A percentile compares a stretch with the other conserved stretches of the same genome.
Evolutionary conservation across 768 basidiomycete species (phyloP).

Genomic region (Lactifluus pinguis): DNA sequence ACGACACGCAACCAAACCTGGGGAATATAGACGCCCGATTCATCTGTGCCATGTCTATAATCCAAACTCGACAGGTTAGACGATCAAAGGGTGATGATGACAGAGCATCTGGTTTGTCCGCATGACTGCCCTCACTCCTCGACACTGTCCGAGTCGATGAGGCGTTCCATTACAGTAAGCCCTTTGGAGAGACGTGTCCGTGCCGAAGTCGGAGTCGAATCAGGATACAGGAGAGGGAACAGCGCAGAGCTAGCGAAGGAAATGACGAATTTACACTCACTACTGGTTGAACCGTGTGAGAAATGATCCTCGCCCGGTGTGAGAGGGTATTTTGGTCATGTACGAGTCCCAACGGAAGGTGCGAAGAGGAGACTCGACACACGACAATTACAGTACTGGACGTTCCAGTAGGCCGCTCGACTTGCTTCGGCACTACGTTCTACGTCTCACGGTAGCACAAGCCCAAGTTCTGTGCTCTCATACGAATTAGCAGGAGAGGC

Average conservation of each 20-base stretch:
- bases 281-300: too few relatives aligned
- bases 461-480: too few relatives aligned
- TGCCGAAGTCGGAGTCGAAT: neutral
- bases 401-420: too few relatives aligned
- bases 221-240: neutral
- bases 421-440: too few relatives aligned
- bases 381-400: neutral
- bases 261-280: too few relatives aligned
- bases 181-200: neutral
- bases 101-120: neutral
- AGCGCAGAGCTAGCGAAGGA: too few relatives aligned
- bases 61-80: neutral
- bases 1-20: neutral
- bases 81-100: neutral
- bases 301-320: too few relatives aligned
- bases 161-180: neutral
- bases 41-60: neutral
- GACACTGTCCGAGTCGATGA: neutral
- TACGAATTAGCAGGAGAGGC: too few relatives aligned
- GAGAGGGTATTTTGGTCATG: too few relatives aligned
- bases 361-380: too few relatives aligned
- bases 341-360: too few relatives aligned
- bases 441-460: too few relatives aligned
- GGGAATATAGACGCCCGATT: neutral
- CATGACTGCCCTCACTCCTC: neutral